These are phyloP conservation scores for Nicotiana benthamiana DNA, from an alignment of 257 asterid genomes.

Conservation along the genomic window DNA sequence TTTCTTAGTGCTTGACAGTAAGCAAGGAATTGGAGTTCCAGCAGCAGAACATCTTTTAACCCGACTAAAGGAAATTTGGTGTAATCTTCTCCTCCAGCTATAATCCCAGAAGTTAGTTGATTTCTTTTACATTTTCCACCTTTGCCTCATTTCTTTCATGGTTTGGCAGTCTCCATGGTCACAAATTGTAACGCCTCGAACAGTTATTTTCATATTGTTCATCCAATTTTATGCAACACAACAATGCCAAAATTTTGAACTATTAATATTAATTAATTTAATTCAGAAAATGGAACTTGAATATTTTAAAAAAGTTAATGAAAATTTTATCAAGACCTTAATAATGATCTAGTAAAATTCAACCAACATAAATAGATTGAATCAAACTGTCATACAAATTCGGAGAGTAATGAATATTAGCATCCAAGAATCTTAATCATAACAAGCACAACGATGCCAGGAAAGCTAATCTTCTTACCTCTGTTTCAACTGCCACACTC, in stretches of 20 bases:
- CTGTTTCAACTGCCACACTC: conserved; percentile 76
- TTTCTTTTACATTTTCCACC: neutral
- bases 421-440: neutral
- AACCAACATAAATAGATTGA: neutral
- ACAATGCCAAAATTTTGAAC: neutral
- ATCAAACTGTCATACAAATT: neutral
- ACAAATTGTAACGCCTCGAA: neutral
- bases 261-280: neutral
- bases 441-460: neutral
- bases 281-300: neutral
- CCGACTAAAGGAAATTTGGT: neutral
- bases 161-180: neutral
- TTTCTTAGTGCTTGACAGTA: neutral
- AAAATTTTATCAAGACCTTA: neutral
- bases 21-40: neutral
- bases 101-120: neutral
- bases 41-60: neutral
- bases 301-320: neutral
- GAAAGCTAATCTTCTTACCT: conserved; percentile 32
- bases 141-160: neutral
- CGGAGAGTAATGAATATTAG: neutral
- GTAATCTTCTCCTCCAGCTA: neutral
- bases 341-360: neutral
- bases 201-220: neutral
- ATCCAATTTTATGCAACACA: neutral